Base-by-base conservation (phyloP, 306 rosid genomes). In the Medicago ruthenica region DNA sequence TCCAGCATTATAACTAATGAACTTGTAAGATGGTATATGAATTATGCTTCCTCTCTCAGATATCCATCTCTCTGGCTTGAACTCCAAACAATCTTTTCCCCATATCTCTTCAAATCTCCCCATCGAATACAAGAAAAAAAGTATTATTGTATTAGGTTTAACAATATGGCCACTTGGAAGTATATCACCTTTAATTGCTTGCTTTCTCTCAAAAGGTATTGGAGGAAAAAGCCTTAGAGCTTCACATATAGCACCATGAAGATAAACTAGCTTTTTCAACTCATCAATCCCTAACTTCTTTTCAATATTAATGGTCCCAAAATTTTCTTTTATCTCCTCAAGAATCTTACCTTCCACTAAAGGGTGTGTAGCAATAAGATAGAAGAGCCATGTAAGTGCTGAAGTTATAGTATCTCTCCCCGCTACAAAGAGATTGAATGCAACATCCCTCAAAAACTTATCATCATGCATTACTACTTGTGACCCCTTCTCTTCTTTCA, bases 361-460 rank as follows among this genome's bases (percentile, higher is more conserved):
- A 8, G 95, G 92, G 11, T 87, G 60, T 7, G 82, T 86, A 1
- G 89, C 78, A 59, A 84, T 74, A 44, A 76, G 82, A 76, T 77
- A 90, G 22, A 90, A 81, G 51, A 90, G 76, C 88, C 88, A 86
- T 0, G 86, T 83, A 5, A 90, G 89, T 11, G 80, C 81, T 9
- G 89, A 60, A 70, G 84, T 77, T 24, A 86, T 9, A 3, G 92
- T 81, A 34, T 83, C 90, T 37, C 87, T 81, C 0, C 90, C 89
- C 0, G 96, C 92, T 0, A 63, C 79, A 37, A 85, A 65, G 12
- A 87, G 75, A 64, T 69, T 83, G 2, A 86, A 53, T 1, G 82
- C 71, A 0, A 76, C 72, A 67, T 90, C 96, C 36, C 86, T 83
- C 8, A 88, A 34, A 80, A 88, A 90, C 79, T 70, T 54, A 57